Conservation (phyloP, 331 rosid species). For the Rhamnella rubrinervis region DNA sequence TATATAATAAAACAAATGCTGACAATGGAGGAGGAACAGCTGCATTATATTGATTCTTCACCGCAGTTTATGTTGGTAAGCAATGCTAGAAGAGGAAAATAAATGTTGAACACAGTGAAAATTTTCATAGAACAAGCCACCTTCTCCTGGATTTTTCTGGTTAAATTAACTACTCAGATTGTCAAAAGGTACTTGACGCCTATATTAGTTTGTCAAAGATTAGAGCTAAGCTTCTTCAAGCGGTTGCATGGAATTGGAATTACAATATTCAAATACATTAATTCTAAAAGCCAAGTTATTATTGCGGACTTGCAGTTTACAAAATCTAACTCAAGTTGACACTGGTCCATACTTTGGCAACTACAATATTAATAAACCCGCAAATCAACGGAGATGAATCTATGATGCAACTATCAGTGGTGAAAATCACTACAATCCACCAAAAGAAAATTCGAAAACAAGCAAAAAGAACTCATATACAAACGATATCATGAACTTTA, state of each 20-base stretch:
- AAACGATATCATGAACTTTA: background rate
- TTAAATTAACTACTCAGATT: background rate
- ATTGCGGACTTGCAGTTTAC: background rate
- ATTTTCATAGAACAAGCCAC: background rate
- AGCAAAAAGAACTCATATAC: background rate
- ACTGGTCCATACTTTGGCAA: slow-evolving; percentile 4
- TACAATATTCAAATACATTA: background rate
- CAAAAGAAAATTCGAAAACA: background rate
- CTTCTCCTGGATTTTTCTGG: background rate
- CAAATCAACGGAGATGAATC: too few relatives aligned
- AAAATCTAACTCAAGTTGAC: background rate
- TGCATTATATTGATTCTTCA: background rate
- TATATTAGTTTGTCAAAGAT: background rate
- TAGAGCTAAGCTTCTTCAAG: background rate
- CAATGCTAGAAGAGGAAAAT: background rate
- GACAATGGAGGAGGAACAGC: background rate
- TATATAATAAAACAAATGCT: background rate
- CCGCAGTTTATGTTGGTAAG: background rate
- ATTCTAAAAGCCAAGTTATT: background rate
- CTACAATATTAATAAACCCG: background rate
- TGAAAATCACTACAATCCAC: background rate
- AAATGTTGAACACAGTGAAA: background rate
- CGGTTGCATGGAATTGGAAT: too few relatives aligned
- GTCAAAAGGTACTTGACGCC: background rate
- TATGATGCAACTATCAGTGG: background rate